These are phyloP conservation scores for Trichocomaceae sp. DNA, from an alignment of 2,329 filamentous ascomycete species.

Conservation along the genomic window DNA sequence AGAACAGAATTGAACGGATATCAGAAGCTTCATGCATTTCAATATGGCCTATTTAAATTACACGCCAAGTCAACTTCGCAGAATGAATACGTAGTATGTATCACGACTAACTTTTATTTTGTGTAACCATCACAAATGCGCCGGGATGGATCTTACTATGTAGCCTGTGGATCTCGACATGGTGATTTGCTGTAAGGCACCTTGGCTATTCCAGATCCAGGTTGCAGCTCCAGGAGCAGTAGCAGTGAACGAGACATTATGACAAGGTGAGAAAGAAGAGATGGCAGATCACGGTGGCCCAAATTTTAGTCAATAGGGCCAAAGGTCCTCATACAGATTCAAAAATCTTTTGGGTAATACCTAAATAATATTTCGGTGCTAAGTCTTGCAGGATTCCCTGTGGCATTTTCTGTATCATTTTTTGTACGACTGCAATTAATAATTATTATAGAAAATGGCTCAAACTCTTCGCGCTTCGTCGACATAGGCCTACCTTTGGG, in stretches of 20 bases:
- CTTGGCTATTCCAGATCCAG: neutral
- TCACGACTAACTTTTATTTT: neutral
- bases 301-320: too few species aligned
- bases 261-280: neutral
- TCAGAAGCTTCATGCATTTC: neutral
- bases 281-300: too few species aligned
- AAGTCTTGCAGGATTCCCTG: too few species aligned
- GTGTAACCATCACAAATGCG: neutral
- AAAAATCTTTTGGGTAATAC: too few species aligned
- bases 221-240: neutral
- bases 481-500: too few species aligned
- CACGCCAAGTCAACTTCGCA: neutral
- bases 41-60: neutral
- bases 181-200: neutral
- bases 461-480: too few species aligned
- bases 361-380: too few species aligned
- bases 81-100: neutral
- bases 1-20: neutral
- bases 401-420: too few species aligned
- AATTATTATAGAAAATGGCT: too few species aligned
- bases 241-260: neutral
- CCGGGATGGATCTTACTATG: neutral
- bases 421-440: too few species aligned
- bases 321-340: too few species aligned
- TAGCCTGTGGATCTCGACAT: neutral